Percentiles rank a stretch among this genome's conserved stretches.
Evolutionary conservation across 108 stramenopile species (phyloP).

Genomic region (Nitzschia palea): DNA sequence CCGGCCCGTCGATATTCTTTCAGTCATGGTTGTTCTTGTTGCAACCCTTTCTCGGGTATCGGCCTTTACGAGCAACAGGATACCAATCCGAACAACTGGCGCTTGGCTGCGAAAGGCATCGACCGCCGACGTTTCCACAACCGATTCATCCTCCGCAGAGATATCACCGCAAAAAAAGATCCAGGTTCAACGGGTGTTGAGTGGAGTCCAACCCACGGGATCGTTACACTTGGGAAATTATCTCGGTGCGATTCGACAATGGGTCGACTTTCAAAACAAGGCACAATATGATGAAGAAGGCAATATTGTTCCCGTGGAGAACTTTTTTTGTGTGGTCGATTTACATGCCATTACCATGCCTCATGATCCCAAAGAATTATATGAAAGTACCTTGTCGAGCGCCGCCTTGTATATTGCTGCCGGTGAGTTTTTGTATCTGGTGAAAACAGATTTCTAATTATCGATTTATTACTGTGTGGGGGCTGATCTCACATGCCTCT

Average conservation of each 20-base stretch:
- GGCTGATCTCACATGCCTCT: neutral
- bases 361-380: slow-evolving; percentile 87
- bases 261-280: slow-evolving; percentile 93
- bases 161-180: slow-evolving; percentile 28
- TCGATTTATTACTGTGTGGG: neutral
- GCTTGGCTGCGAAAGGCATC: slow-evolving; percentile 6
- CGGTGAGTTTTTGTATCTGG: slow-evolving; percentile 50
- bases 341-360: slow-evolving; percentile 99
- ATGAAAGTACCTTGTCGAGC: slow-evolving; percentile 75
- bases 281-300: slow-evolving; percentile 59
- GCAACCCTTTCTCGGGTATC: slow-evolving; percentile 2
- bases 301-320: slow-evolving; percentile 63
- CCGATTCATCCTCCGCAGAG: neutral
- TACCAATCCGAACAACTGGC: neutral
- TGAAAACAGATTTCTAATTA: neutral
- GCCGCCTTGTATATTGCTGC: slow-evolving; percentile 92
- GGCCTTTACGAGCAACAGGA: neutral
- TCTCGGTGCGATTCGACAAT: slow-evolving; percentile 96
- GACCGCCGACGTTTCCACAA: neutral
- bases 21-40: slow-evolving; percentile 10
- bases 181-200: slow-evolving; percentile 75
- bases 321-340: slow-evolving; percentile 98
- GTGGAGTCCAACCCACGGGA: slow-evolving; percentile 98
- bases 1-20: neutral
- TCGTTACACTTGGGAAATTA: slow-evolving; percentile 98